phyloP scores from a whole-genome alignment of 441 rosid species.

The Populus hybrid region DNA sequence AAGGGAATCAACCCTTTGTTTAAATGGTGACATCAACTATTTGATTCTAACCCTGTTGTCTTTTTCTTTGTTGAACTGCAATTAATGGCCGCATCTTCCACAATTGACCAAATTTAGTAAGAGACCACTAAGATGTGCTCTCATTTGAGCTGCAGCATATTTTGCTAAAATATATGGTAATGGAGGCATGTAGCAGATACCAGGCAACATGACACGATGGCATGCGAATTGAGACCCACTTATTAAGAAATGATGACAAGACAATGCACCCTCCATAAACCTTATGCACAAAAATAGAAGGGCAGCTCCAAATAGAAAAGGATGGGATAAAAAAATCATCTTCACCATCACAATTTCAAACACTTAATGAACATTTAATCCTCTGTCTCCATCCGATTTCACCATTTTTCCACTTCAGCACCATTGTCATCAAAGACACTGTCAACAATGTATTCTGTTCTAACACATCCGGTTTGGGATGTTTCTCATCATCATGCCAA shows the following conservation, averaged over 20 bases:
- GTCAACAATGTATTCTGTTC: neutral
- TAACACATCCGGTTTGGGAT: neutral
- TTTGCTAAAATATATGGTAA: neutral
- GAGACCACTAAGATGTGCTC: neutral
- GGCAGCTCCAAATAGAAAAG: neutral
- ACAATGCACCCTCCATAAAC: neutral
- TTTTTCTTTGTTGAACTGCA: neutral
- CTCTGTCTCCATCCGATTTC: neutral
- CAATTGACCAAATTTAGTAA: neutral
- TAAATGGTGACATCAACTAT: neutral
- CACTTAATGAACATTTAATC: neutral
- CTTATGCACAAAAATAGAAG: neutral
- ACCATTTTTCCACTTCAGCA: neutral
- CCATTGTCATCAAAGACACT: neutral
- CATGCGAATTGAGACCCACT: neutral
- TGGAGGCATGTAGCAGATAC: neutral
- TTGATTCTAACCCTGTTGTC: neutral
- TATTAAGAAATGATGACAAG: neutral
- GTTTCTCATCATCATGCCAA: neutral
- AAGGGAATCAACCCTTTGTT: neutral
- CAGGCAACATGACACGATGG: neutral
- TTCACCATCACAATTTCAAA: neutral
- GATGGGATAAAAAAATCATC: neutral
- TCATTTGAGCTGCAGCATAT: neutral
- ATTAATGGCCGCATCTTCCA: neutral